These are phyloP conservation scores for Mucor irregularis DNA, from an alignment of 371 early-diverging fungal genomes.

Conservation along the genomic window DNA sequence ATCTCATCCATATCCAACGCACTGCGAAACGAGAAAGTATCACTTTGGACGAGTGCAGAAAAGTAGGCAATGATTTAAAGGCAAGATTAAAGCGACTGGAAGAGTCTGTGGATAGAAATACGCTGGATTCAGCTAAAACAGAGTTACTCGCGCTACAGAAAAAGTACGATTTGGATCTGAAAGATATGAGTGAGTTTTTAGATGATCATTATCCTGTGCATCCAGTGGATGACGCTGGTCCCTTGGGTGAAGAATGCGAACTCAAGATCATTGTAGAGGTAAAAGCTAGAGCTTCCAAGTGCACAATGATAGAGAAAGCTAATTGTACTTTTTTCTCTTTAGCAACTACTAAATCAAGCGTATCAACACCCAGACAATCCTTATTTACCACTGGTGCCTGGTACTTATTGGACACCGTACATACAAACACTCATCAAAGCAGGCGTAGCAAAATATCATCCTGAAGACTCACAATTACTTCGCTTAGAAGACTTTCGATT, in stretches of 20 bases:
- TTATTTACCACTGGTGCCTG: constrained; percentile 41
- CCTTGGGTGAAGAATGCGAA: constrained; percentile 25
- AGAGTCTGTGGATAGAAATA: background rate
- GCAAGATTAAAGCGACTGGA: background rate
- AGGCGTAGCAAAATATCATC: constrained; percentile 54
- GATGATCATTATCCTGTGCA: constrained; percentile 50
- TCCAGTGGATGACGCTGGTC: constrained; percentile 31
- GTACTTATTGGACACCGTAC: constrained; percentile 58
- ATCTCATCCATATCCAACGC: background rate
- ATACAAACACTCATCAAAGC: constrained; percentile 57
- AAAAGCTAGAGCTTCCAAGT: too few species aligned
- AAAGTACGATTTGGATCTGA: constrained; percentile 1
- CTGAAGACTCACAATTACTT: constrained; percentile 46
- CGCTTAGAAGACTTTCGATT: constrained; percentile 45
- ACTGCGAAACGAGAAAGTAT: too few species aligned
- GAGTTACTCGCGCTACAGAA: background rate
- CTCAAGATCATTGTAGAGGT: constrained; percentile 39
- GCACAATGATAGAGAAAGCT: too few species aligned
- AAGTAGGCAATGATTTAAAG: background rate
- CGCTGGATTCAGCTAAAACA: too few species aligned
- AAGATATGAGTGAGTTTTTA: constrained; percentile 47
- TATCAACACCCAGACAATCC: constrained; percentile 46
- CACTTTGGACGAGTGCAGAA: too few species aligned
- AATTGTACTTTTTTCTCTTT: background rate
- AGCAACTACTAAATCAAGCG: constrained; percentile 57